Conservation (phyloP, 2,329 filamentous ascomycete species). For the Diplocarpon rosae region DNA sequence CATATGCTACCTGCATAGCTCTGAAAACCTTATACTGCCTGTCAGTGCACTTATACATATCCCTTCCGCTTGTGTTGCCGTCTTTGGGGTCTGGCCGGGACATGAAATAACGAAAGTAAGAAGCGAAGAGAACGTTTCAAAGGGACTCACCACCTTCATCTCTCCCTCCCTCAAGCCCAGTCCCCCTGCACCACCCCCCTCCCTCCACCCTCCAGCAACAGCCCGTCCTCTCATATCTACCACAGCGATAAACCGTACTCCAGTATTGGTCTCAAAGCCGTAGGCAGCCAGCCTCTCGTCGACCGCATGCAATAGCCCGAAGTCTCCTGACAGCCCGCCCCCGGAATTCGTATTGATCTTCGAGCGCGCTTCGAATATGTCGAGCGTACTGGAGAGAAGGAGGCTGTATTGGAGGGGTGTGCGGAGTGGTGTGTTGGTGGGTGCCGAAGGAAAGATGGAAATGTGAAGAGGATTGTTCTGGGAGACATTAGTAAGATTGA, state of each 20-base stretch:
- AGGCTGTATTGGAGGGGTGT: constrained; percentile 85
- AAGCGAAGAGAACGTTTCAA: too few species aligned
- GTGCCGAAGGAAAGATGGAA: constrained; percentile 62
- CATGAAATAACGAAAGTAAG: not conserved
- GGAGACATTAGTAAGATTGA: not conserved
- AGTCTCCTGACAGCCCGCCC: constrained; percentile 60
- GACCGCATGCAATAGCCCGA: constrained; percentile 82
- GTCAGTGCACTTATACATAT: constrained; percentile 1
- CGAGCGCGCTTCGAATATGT: constrained; percentile 82
- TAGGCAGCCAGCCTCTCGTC: constrained; percentile 91
- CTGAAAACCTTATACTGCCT: constrained; percentile 55
- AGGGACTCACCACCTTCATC: constrained; percentile 56
- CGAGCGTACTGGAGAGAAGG: constrained; percentile 79
- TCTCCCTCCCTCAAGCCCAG: constrained; percentile 30
- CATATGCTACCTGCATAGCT: constrained; percentile 87
- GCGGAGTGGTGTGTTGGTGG: constrained; percentile 42
- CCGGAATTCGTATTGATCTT: constrained; percentile 49
- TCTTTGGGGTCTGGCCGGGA: too few species aligned
- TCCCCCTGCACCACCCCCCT: constrained; percentile 13
- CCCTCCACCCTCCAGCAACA: constrained; percentile 21
- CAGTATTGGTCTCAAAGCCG: constrained; percentile 93
- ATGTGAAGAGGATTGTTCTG: constrained; percentile 97
- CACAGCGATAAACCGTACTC: constrained; percentile 79
- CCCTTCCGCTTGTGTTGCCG: too few species aligned
- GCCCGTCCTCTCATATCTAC: constrained; percentile 75